Base-by-base conservation (phyloP, 441 rosid genomes). In the Gossypium gossypioides region DNA sequence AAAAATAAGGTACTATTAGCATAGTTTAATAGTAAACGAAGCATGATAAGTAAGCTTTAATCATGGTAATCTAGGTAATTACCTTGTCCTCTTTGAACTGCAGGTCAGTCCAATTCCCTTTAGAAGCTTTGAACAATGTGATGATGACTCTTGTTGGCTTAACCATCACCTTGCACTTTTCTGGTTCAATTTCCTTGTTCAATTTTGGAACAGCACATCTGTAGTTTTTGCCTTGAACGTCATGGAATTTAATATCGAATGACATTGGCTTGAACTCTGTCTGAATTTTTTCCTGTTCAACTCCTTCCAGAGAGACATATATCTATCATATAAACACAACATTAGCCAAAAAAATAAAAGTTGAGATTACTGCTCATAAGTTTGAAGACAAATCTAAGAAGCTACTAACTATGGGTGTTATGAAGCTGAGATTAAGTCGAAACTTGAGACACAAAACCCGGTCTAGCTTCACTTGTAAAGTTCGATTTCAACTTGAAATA, bases 51-150 rank as follows among this genome's bases (percentile, higher is more conserved):
- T 15, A 1, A 22, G n/a, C 54, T 15, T 5, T 37, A 7, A 21
- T 46, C 7, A 8, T 29, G 25, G 32, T 18, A 60, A 22, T 51
- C 15, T 56, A 22, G 3, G 24, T 40, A 9, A 9, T 75, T 82
- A 94, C 98, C 97, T 88, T 90, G 72, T 90, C 97, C 22, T 94
- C 97, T 72, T 94, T 94, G 81, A 76, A 85, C 51, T 89, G 96
- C 66, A 94, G 80, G 79, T 94, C 99, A n/a, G 85, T 64, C 99
- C 97, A 94, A 62, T 87, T 92, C 37, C 92, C 97, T 64, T 89
- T 87, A 0, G 89, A 89, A 78, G 89, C 86, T 81, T 92, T 94
- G 29, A 85, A 57, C 82, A 92, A 75, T 0, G 92, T 89, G 57
- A 94, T 56, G 59, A 87, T 66, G 8, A 86, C 87, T 77, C 97